A percentile compares a stretch with the other conserved stretches of the same genome.
phyloP scores from a whole-genome alignment of 83 land plant genomes.

The Isoetes engelmannii region DNA sequence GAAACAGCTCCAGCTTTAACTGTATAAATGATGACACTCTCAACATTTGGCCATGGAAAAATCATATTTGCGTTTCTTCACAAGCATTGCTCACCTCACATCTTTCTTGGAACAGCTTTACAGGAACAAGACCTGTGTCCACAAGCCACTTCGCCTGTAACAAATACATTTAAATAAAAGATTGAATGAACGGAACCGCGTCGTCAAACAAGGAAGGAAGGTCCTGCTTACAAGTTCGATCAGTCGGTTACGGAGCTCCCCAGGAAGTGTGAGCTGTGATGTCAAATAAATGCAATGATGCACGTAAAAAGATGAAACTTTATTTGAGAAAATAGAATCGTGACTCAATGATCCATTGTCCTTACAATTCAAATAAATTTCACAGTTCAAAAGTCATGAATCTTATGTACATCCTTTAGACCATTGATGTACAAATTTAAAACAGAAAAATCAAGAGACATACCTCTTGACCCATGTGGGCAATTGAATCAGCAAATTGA shows the following conservation, averaged over 20 bases:
- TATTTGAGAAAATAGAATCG: background rate
- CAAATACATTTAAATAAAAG: constrained; percentile 13
- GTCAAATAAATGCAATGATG: background rate
- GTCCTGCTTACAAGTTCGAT: constrained; percentile 54
- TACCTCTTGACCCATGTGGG: constrained; percentile 96
- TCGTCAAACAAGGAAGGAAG: background rate
- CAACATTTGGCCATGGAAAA: no score
- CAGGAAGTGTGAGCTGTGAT: constrained; percentile 76
- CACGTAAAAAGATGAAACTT: background rate
- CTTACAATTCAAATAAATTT: background rate
- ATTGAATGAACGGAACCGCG: background rate
- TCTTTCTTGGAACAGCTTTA: constrained; percentile 86
- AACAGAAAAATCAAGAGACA: background rate
- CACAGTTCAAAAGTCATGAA: background rate
- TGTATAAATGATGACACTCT: no score
- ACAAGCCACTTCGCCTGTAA: constrained; percentile 85
- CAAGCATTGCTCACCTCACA: constrained; percentile 56
- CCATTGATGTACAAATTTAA: background rate
- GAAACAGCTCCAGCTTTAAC: no score
- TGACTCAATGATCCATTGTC: background rate
- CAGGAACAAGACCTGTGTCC: constrained; percentile 61
- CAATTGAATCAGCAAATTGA: constrained; percentile 67
- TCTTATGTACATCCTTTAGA: no score
- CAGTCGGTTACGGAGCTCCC: constrained; percentile 72
- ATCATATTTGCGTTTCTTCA: no score